A percentile compares a stretch with the other conserved stretches of the same genome.
phyloP scores from a whole-genome alignment of 2,329 filamentous ascomycete genomes.

The Colletotrichum tropicicola region DNA sequence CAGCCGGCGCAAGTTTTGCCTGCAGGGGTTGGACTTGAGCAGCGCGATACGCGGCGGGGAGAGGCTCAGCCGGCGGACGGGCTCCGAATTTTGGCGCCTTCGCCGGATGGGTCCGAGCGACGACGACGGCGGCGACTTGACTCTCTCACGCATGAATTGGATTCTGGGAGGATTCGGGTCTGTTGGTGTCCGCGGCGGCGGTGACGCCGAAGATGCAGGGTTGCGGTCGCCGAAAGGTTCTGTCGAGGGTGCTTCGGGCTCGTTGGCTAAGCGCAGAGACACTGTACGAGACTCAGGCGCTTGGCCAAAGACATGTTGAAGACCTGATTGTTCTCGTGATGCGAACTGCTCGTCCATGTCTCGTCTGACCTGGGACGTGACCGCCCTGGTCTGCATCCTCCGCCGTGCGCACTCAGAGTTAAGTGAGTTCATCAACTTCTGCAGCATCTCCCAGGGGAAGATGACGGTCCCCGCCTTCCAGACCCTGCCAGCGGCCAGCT shows the following conservation, averaged over 20 bases:
- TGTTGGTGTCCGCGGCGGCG: slow-evolving; percentile 13
- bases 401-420: slow-evolving; percentile 15
- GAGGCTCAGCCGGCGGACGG: slow-evolving; percentile 8
- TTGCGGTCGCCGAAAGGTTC: background rate
- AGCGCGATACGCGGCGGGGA: slow-evolving; percentile 23
- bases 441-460: slow-evolving; percentile 20
- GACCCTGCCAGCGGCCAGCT: slow-evolving; percentile 15
- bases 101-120: slow-evolving; percentile 6
- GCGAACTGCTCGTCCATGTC: slow-evolving; percentile 10
- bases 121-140: background rate
- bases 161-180: slow-evolving; percentile 10
- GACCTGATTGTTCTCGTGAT: background rate
- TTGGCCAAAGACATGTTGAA: background rate
- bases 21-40: slow-evolving; percentile 24
- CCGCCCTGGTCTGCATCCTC: slow-evolving; percentile 1
- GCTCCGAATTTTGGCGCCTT: slow-evolving; percentile 21
- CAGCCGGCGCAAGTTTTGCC: slow-evolving; percentile 21
- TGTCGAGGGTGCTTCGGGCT: background rate
- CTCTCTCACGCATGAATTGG: slow-evolving; percentile 12
- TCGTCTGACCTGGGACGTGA: background rate
- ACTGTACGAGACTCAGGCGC: background rate
- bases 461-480: slow-evolving; percentile 24
- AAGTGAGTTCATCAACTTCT: slow-evolving; percentile 25
- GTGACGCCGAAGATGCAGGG: slow-evolving; percentile 1
- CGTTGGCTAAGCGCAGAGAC: background rate